A percentile compares a stretch with the other conserved stretches of the same genome.
Evolutionary conservation across 495 filamentous ascomycete genomes (phyloP).

Genomic region (Podospora pseudopauciseta): DNA sequence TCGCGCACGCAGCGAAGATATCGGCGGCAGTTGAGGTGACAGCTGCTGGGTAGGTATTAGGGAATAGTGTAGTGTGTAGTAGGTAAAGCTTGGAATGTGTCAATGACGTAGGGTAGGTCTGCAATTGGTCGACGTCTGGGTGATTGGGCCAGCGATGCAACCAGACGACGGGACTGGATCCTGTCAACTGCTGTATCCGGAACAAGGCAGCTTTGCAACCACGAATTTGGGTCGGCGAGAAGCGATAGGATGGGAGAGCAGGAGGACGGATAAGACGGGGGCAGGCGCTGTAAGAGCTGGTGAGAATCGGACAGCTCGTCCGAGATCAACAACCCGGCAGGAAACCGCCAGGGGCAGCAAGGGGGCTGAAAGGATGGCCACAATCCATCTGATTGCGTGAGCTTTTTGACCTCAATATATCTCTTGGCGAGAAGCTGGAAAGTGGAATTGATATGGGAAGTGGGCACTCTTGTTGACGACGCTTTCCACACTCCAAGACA

Average conservation of each 20-base stretch:
- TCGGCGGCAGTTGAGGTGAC: not conserved
- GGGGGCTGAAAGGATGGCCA: not conserved
- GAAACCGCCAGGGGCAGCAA: slow-evolving; percentile 5
- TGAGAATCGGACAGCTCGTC: slow-evolving; percentile 6
- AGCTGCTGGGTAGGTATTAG: not conserved
- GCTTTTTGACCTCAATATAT: slow-evolving; percentile 7
- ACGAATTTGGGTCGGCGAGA: not conserved
- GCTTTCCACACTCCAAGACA: not conserved
- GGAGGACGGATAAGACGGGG: slow-evolving; percentile 4
- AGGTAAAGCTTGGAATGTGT: not conserved
- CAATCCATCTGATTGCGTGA: slow-evolving; percentile 1
- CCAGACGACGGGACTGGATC: not conserved
- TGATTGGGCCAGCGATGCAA: not conserved
- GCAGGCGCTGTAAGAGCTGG: not conserved
- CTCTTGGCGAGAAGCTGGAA: slow-evolving; percentile 6
- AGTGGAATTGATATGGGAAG: not conserved
- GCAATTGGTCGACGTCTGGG: not conserved
- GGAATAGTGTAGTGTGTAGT: not conserved
- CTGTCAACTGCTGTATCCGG: slow-evolving; percentile 3
- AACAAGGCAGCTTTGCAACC: slow-evolving; percentile 10
- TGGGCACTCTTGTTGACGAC: not conserved
- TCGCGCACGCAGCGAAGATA: not conserved
- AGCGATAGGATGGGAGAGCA: not conserved
- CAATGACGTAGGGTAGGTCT: slow-evolving; percentile 8
- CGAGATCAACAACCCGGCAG: slow-evolving; percentile 8